Evolutionary conservation across 73 alveolate species (phyloP).

Genomic region (Blepharisma japonicum): DNA sequence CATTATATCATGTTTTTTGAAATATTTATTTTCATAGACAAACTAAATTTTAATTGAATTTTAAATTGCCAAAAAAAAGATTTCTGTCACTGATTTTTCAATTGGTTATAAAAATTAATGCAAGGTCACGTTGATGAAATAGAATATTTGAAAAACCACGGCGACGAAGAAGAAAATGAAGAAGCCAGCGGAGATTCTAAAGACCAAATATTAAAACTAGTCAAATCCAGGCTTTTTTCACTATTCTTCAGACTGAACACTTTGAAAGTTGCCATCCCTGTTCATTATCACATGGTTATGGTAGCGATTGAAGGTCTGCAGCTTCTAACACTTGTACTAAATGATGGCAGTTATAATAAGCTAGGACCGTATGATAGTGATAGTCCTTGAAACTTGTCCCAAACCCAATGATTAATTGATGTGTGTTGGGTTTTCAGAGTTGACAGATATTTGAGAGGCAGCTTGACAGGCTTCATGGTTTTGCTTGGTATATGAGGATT

Average conservation of each 20-base stretch:
- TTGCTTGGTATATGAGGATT: neutral
- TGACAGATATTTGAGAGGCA: neutral
- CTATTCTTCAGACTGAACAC: neutral
- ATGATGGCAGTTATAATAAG: neutral
- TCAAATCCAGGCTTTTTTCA: neutral
- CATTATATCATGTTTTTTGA: too few relatives aligned
- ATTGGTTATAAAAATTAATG: neutral
- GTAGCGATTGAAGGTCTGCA: neutral
- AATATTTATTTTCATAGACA: too few relatives aligned
- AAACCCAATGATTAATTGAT: conserved; percentile 5
- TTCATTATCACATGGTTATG: neutral
- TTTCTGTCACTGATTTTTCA: too few relatives aligned
- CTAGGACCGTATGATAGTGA: conserved; percentile 1
- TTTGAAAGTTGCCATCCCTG: neutral
- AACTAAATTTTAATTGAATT: too few relatives aligned
- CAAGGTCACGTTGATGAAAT: neutral
- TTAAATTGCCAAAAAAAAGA: too few relatives aligned
- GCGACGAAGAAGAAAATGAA: neutral
- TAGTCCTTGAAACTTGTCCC: neutral
- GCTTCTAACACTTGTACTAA: neutral
- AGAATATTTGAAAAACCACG: neutral
- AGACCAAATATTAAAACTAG: neutral
- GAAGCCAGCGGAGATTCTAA: neutral
- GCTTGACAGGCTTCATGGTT: neutral
- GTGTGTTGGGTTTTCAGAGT: conserved; percentile 3